Conservation (phyloP, 2,329 filamentous ascomycete genomes). For the Septoria linicola region DNA sequence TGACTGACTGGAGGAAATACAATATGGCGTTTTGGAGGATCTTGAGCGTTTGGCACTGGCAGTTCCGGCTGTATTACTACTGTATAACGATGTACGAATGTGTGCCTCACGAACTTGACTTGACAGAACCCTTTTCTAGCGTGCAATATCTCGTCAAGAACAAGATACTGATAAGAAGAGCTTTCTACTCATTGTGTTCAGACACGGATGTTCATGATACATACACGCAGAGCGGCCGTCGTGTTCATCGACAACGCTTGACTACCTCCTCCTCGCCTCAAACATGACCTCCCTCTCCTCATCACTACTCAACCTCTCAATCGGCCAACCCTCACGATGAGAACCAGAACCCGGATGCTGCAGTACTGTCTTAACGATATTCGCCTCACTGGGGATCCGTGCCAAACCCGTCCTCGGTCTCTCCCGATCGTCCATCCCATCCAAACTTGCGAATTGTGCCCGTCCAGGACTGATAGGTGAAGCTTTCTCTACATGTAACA, state of each 20-base stretch:
- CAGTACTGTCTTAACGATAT: constrained; percentile 4
- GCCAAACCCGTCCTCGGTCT: not conserved
- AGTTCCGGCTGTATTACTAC: too few species aligned
- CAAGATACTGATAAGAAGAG: too few species aligned
- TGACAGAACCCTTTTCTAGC: not conserved
- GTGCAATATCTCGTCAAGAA: not conserved
- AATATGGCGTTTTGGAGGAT: too few species aligned
- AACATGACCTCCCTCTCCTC: not conserved
- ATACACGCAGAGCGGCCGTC: too few species aligned
- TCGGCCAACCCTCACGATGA: not conserved
- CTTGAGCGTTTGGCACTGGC: too few species aligned
- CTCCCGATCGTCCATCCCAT: not conserved
- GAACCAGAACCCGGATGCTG: too few species aligned
- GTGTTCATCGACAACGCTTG: not conserved
- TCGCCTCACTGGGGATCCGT: constrained; percentile 6
- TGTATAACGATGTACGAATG: too few species aligned
- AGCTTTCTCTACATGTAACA: constrained; percentile 5
- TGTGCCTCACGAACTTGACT: too few species aligned
- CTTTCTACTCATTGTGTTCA: too few species aligned
- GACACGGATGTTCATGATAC: too few species aligned
- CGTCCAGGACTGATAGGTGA: not conserved
- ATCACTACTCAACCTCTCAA: not conserved
- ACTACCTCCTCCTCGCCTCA: constrained; percentile 1
- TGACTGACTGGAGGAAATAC: too few species aligned
- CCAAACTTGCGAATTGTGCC: constrained; percentile 1